Evolutionary conservation across 176 grass and related monocot genomes (phyloP).

Genomic region (Urochloa ruziziensis): DNA sequence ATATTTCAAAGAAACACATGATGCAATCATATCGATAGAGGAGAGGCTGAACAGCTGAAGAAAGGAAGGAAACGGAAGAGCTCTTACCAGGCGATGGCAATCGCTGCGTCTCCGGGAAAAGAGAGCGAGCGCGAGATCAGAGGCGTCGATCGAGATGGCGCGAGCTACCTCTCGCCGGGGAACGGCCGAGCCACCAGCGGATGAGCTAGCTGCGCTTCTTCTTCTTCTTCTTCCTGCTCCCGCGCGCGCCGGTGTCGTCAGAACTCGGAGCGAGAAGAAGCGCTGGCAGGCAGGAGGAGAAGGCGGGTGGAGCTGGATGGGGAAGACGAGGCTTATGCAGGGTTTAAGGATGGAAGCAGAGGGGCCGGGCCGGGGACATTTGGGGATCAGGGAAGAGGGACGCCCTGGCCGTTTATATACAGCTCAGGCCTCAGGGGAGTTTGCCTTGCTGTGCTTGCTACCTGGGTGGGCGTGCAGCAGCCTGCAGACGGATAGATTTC

Average conservation of each 20-base stretch:
- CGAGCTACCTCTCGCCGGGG: background rate
- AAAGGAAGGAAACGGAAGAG: too few species aligned
- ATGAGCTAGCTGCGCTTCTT: background rate
- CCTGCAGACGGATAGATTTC: slow-evolving; percentile 12
- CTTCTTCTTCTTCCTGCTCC: background rate
- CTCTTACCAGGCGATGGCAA: background rate
- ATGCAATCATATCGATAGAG: too few species aligned
- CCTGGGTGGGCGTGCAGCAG: background rate
- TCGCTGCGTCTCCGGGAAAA: background rate
- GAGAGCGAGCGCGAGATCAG: background rate
- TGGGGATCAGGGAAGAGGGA: slow-evolving; percentile 32
- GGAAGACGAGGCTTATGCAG: slow-evolving; percentile 28
- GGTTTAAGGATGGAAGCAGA: slow-evolving; percentile 39
- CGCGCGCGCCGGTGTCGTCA: background rate
- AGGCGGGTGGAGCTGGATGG: background rate
- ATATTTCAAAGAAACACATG: too few species aligned
- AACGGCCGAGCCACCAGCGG: background rate
- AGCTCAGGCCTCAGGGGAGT: background rate
- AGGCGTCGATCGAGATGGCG: background rate
- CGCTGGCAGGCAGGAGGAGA: background rate
- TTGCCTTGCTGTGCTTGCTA: background rate
- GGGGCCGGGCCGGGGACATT: slow-evolving; percentile 26
- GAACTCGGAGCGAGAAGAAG: background rate
- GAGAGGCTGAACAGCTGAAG: background rate
- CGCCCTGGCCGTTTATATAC: slow-evolving; percentile 25